Percentiles rank a stretch among this genome's conserved stretches.
Evolutionary conservation across 75 land plant genomes (phyloP).

Genomic region (Pinus taeda): DNA sequence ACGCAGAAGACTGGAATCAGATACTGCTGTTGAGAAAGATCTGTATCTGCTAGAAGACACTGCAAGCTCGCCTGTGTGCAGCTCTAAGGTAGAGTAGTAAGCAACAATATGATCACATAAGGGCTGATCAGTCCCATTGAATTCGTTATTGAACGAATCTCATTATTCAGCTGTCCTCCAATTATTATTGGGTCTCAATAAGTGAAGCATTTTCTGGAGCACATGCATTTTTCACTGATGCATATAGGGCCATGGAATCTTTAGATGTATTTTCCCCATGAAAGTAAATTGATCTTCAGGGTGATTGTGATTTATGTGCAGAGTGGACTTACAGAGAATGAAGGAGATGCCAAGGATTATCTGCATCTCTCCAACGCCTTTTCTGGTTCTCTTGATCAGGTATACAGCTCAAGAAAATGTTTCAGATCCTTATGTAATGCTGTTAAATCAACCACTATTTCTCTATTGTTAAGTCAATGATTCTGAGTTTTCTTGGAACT

Average conservation of each 20-base stretch:
- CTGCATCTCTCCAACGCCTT: not conserved
- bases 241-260: no score
- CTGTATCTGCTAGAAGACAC: slow-evolving; percentile 45
- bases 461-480: not conserved
- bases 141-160: no score
- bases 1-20: slow-evolving; percentile 8
- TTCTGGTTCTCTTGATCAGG: slow-evolving; percentile 2
- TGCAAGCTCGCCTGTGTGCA: slow-evolving; percentile 50
- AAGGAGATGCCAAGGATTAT: not conserved
- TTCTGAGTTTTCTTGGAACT: not conserved
- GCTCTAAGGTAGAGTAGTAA: slow-evolving; percentile 10
- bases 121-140: no score
- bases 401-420: not conserved
- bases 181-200: no score
- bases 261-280: no score
- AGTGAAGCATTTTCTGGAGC: no score
- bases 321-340: slow-evolving; percentile 6
- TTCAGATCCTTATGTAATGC: not conserved
- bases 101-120: not conserved
- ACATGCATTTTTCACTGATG: no score
- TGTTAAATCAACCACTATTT: not conserved
- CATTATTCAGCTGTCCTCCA: no score
- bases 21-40: not conserved
- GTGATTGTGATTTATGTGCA: not conserved
- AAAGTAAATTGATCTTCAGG: no score